Evolutionary conservation across 176 grass and related monocot genomes (phyloP).

Genomic region (Echinochloa phyllopogon): DNA sequence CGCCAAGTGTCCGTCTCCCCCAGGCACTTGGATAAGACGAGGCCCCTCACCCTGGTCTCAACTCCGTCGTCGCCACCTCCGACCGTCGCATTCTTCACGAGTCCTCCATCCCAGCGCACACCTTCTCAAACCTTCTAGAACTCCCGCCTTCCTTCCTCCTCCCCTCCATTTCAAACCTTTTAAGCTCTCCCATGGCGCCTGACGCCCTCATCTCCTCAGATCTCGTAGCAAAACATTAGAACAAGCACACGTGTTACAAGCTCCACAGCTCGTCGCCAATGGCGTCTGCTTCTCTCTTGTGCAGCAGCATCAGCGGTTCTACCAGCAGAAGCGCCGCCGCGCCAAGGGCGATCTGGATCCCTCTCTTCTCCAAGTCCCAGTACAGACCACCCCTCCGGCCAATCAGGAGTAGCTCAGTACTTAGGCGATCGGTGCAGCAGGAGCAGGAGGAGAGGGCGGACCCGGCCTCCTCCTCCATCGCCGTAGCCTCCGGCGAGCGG

Average conservation of each 20-base stretch:
- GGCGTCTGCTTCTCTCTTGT: constrained; percentile 54
- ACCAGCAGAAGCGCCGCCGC: not conserved
- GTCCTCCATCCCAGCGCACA: constrained; percentile 32
- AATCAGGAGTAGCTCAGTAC: constrained; percentile 6
- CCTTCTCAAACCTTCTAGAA: constrained; percentile 60
- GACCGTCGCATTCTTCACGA: constrained; percentile 53
- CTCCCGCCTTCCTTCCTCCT: constrained; percentile 5
- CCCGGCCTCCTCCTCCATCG: constrained; percentile 29
- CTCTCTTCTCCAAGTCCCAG: constrained; percentile 40
- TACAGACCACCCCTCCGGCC: not conserved
- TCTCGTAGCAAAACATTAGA: constrained; percentile 10
- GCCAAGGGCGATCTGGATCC: not conserved
- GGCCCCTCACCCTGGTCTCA: constrained; percentile 11
- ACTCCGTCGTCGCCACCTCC: constrained; percentile 45
- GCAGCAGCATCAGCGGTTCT: not conserved
- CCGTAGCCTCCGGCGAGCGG: constrained; percentile 47
- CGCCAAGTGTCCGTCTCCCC: constrained; percentile 41
- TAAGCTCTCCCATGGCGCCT: not conserved
- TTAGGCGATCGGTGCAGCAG: constrained; percentile 55
- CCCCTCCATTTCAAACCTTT: constrained; percentile 17
- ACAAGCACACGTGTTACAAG: not conserved
- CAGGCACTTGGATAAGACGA: constrained; percentile 40
- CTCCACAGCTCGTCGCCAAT: constrained; percentile 33
- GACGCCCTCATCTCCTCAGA: not conserved
- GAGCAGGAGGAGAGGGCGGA: constrained; percentile 54